A percentile compares a stretch with the other conserved stretches of the same genome.
phyloP scores from a whole-genome alignment of 2,329 filamentous ascomycete genomes.

The Fusarium nanum region DNA sequence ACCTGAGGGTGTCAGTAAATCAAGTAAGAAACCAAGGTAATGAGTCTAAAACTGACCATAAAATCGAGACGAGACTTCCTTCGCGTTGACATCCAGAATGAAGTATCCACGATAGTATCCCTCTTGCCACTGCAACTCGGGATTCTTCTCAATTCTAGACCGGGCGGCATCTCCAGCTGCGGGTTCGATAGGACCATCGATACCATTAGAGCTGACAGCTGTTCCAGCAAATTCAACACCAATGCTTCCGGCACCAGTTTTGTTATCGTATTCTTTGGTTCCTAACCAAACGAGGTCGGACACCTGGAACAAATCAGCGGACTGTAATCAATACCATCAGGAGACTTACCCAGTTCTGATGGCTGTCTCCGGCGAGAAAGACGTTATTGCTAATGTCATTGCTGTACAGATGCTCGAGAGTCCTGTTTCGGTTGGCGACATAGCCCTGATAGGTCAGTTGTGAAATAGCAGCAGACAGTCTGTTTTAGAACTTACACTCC shows the following conservation, averaged over 20 bases:
- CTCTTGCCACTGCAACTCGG: conserved; percentile 78
- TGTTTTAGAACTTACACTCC: conserved; percentile 41
- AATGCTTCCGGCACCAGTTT: conserved; percentile 65
- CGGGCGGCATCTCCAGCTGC: conserved; percentile 45
- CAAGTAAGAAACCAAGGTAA: accelerated
- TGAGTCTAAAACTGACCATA: conserved; percentile 58
- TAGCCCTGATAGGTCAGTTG: conserved; percentile 61
- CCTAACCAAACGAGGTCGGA: conserved; percentile 69
- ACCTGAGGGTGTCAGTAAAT: conserved; percentile 1
- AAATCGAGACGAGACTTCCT: conserved; percentile 70
- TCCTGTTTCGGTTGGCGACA: conserved; percentile 76
- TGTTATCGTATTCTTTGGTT: conserved; percentile 62
- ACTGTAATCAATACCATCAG: accelerated
- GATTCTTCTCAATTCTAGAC: conserved; percentile 58
- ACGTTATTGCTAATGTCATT: conserved; percentile 79
- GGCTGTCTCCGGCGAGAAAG: conserved; percentile 77
- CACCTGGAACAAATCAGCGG: conserved; percentile 57
- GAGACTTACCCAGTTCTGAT: conserved; percentile 51
- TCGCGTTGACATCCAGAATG: conserved; percentile 68
- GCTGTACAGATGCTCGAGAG: conserved; percentile 72
- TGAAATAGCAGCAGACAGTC: accelerated
- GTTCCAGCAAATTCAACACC: conserved; percentile 75
- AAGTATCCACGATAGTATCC: conserved; percentile 81
- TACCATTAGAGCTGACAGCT: conserved; percentile 60
- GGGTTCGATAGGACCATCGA: conserved; percentile 58